These are phyloP conservation scores for Saccharomyces paradoxus DNA, from an alignment of 805 yeast genomes.

Conservation along the genomic window DNA sequence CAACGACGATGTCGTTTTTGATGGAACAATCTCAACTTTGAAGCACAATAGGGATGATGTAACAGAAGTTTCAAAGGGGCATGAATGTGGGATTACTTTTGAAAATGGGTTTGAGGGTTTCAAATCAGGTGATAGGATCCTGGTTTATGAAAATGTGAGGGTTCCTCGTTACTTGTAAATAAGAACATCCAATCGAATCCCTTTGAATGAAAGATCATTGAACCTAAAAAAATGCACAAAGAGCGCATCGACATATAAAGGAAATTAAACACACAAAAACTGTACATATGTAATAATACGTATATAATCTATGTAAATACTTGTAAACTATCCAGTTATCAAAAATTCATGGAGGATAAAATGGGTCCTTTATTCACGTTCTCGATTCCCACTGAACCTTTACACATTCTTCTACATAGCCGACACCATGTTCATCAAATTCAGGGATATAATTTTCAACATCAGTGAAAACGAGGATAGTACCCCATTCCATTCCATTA, in stretches of 20 bases:
- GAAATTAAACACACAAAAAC: constrained; percentile 1
- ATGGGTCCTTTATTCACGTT: constrained; percentile 1
- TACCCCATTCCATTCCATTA: constrained; percentile 97
- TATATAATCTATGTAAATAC: background rate
- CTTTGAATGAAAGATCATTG: background rate
- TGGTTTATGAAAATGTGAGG: constrained; percentile 60
- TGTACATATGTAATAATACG: background rate
- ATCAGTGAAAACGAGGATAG: constrained; percentile 77
- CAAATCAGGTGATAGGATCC: constrained; percentile 66
- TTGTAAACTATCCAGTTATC: background rate
- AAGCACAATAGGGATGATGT: constrained; percentile 79
- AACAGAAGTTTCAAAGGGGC: constrained; percentile 68
- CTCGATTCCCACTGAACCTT: constrained; percentile 78
- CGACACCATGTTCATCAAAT: constrained; percentile 60
- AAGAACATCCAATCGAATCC: background rate
- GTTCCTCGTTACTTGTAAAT: constrained; percentile 44
- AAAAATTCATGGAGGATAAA: background rate
- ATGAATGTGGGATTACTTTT: constrained; percentile 83
- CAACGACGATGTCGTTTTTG: constrained; percentile 34
- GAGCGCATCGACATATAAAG: constrained; percentile 2
- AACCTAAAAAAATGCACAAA: background rate
- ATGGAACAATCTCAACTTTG: constrained; percentile 62
- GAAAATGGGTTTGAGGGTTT: constrained; percentile 53
- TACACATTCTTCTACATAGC: constrained; percentile 70
- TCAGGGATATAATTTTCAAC: constrained; percentile 51